These are phyloP conservation scores for Penicillium sp. DNA, from an alignment of 2,329 filamentous ascomycete species.

Conservation along the genomic window DNA sequence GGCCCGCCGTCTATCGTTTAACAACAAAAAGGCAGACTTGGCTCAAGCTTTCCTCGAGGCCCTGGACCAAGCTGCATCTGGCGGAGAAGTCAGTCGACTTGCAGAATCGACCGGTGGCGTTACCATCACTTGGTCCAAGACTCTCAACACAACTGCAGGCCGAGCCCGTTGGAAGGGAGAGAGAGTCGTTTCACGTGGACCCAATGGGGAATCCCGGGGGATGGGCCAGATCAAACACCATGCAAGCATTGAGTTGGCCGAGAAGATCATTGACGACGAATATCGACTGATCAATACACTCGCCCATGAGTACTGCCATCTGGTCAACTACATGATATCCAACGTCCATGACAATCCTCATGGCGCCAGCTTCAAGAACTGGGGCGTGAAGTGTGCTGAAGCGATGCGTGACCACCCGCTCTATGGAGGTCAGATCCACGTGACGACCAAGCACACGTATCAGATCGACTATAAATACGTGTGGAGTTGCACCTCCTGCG, in stretches of 20 bases:
- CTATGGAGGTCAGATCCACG: conserved; percentile 55
- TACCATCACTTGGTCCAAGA: conserved; percentile 56
- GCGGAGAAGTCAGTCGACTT: conserved; percentile 44
- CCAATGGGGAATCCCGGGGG: background rate
- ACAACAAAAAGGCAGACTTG: conserved; percentile 47
- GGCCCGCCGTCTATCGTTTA: conserved; percentile 47
- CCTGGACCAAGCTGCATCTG: conserved; percentile 49
- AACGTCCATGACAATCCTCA: conserved; percentile 71
- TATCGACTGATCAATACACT: conserved; percentile 77
- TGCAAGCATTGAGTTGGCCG: conserved; percentile 78
- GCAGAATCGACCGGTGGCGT: conserved; percentile 52
- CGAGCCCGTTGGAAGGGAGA: conserved; percentile 67
- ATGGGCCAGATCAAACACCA: conserved; percentile 45
- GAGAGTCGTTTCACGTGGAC: conserved; percentile 2
- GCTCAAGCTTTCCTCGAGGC: conserved; percentile 51
- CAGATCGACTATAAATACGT: conserved; percentile 88
- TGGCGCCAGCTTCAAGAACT: conserved; percentile 75
- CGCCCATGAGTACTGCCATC: conserved; percentile 95
- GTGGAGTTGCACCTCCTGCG: conserved; percentile 70
- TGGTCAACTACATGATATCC: conserved; percentile 84
- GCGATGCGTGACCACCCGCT: conserved; percentile 46
- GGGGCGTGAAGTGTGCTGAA: conserved; percentile 44
- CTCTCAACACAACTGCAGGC: conserved; percentile 56
- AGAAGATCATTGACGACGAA: conserved; percentile 77
- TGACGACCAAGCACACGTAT: conserved; percentile 87